Base-by-base conservation (phyloP, 176 grass and related monocot species). In the Microstegium vimineum region DNA sequence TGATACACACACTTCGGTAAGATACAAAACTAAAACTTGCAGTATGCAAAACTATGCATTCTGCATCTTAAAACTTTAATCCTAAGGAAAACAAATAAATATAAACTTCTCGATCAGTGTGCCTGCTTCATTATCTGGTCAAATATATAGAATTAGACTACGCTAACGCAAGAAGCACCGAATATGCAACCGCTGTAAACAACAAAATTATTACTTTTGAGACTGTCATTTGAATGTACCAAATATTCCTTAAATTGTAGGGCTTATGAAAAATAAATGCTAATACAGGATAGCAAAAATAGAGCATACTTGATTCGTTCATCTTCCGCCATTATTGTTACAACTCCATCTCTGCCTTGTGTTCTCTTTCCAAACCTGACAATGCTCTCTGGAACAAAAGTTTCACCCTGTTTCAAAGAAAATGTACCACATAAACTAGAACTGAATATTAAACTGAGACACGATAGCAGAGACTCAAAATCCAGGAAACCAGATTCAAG, bases 371-470 rank as follows among this genome's bases (percentile, higher is more conserved):
- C 95, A 91, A 97, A 84, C 68, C 79, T 83, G 17, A 97, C 86
- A 89, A 82, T 88, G 77, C 78, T 91, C 77, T 97, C 92, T 52
- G 95, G 95, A 83, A 97, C 88, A 84, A 97, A 94, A 62, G 92
- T 88, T 86, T 97, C 95, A 22, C 95, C 95, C 95, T 97, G 84
- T 80, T 75, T 85, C 70, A 61, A 89, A 75, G 36, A 18, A 74
- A 69, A 35, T 60, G 66, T 13, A 28, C 69, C 18, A 84, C 22
- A 10, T 5, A 62, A 3, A 18, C 7, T 23, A 65, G 34, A 74
- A 79, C 34, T 40, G 22, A 15, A 78, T 43, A 17, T 33, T 57
- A 66, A 54, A 33, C 37, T 45, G 13, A 73, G 27, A 36, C 16
- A 66, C 5, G 23, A 18, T 27, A 36, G 5, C 63, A 51, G n/a